phyloP scores from a whole-genome alignment of 139 green algal genomes.

The Edaphochlamys debaryana region DNA sequence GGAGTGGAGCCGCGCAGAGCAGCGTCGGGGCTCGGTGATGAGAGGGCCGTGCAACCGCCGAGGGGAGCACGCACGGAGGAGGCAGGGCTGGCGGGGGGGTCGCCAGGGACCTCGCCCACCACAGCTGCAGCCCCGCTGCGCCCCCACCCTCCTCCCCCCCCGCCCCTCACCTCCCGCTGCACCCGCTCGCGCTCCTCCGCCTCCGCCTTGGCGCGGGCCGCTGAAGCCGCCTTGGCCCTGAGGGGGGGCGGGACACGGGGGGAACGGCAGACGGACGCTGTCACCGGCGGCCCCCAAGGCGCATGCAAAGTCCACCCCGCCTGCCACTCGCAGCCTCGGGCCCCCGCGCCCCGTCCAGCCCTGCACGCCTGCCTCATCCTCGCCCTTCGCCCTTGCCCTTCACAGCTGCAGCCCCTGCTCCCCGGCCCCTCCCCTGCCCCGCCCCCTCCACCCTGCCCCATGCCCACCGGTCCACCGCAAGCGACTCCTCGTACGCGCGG shows the following conservation, averaged over 20 bases:
- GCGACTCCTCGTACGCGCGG: slow-evolving; percentile 76
- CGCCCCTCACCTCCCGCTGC: slow-evolving; percentile 30
- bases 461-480: slow-evolving; percentile 65
- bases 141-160: background rate
- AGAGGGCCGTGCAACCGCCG: no score
- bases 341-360: no score
- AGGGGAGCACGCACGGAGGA: no score
- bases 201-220: slow-evolving; percentile 35
- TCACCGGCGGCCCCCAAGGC: no score
- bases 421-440: background rate
- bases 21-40: no score
- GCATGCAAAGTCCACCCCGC: background rate
- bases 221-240: slow-evolving; percentile 54
- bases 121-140: background rate
- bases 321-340: no score
- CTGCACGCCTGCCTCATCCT: no score
- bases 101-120: background rate
- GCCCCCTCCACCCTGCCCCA: slow-evolving; percentile 55
- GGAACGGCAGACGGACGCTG: background rate
- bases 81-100: no score
- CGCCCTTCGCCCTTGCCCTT: background rate
- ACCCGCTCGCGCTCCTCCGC: slow-evolving; percentile 38
- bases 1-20: no score
- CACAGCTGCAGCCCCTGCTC: background rate
- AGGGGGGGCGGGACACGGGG: no score